Conservation (phyloP, 73 alveolate species). For the Vitrella brassicaformis region DNA sequence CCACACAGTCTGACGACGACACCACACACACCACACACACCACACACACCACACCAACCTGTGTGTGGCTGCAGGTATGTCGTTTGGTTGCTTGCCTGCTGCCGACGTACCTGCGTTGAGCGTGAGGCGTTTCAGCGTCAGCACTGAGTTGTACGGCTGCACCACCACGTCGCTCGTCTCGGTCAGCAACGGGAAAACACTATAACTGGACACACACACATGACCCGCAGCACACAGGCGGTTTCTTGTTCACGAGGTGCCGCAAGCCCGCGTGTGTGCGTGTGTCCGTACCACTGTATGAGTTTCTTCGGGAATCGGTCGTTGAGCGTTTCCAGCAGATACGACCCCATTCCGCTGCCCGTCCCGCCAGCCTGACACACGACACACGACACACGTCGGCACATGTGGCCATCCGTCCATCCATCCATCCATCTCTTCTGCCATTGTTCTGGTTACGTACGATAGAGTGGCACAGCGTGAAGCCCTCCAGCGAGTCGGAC, state of each 20-base stretch:
- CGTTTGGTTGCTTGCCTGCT: not conserved
- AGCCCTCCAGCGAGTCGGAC: conserved; percentile 68
- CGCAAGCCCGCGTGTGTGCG: not conserved
- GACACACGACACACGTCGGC: too few relatives aligned
- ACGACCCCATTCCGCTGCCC: conserved; percentile 97
- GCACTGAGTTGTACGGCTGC: conserved; percentile 84
- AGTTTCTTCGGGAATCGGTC: conserved; percentile 57
- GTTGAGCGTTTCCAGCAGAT: conserved; percentile 82
- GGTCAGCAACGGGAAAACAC: conserved; percentile 82
- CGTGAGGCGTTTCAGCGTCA: conserved; percentile 35
- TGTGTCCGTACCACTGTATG: conserved; percentile 8
- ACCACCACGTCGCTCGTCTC: conserved; percentile 90
- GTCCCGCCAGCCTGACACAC: conserved; percentile 80
- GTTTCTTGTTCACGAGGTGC: not conserved
- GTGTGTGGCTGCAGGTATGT: too few relatives aligned
- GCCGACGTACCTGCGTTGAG: conserved; percentile 10
- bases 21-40: too few relatives aligned
- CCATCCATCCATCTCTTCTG: too few relatives aligned
- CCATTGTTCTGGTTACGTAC: too few relatives aligned
- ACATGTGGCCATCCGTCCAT: too few relatives aligned
- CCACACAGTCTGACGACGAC: conserved; percentile 97
- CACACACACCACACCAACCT: too few relatives aligned
- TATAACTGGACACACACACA: conserved; percentile 65
- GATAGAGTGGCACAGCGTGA: conserved; percentile 40
- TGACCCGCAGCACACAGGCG: not conserved